Base-by-base conservation (phyloP, 768 basidiomycete genomes). In the Dendrothele bispora region DNA sequence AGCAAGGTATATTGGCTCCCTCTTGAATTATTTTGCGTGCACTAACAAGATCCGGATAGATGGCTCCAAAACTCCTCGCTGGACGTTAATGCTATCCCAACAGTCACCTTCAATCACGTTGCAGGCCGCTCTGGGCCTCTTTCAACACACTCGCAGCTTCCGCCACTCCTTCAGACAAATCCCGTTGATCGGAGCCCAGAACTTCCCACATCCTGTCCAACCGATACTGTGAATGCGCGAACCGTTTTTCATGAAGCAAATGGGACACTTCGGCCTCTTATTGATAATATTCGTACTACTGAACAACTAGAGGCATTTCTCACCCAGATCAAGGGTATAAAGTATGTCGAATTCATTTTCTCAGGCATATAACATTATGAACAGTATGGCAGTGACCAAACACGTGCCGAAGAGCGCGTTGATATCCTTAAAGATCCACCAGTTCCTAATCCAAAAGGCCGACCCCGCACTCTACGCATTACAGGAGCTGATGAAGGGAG, bases 251-350 rank as follows among this genome's bases (percentile, higher is more conserved):
- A 60, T 27, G 52, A 61, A 41, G 48, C 62, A 4, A 51, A 60
- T 24, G 57, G 61, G 7, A 58, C 58, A 1, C 39, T 67, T 7
- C 46, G 60, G 10, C 57, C 59, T 5, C 46, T 66, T 28, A 37
- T 58, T 5, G 39, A 26, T 30, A 47, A 48, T 14, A 48, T 62
- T 24, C 63, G 62, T 28, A 67, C 61, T n/a, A 41, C 51, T 22
- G 64, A 65, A n/a, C 50, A 67, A 20, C 53, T 67, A 5, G 55
- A 64, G 7, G 46, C 46, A 4, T 45, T 64, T 17, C 7, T 58
- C n/a, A 39, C 43, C 10, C 46, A 49, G 15, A 48, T 65, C 29
- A 24, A 41, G 22, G 50, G 54, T 2, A 34, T 63, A 14, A 20
- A 37, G 60, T 65, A 28, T 28, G 49, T 52, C n/a, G n/a, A n/a